Evolutionary conservation across 768 basidiomycete genomes (phyloP).

Genomic region (Mycena epipterygia): DNA sequence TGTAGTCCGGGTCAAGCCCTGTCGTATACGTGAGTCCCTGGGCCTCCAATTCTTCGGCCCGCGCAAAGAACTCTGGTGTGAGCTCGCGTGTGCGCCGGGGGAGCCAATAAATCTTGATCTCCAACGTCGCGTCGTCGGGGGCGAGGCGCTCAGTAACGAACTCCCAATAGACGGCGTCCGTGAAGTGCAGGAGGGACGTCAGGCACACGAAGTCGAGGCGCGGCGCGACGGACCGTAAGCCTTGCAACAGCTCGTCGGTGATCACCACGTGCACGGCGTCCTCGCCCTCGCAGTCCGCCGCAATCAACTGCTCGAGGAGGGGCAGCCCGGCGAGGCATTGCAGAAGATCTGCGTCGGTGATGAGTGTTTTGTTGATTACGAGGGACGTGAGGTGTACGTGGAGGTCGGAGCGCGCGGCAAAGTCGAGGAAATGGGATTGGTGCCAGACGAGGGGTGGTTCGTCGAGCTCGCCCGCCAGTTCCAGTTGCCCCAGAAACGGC

Average conservation of each 20-base stretch:
- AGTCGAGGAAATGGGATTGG: background rate
- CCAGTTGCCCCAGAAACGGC: background rate
- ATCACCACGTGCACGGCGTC: background rate
- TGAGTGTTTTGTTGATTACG: background rate
- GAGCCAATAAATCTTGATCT: conserved; percentile 18
- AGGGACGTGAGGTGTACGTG: background rate
- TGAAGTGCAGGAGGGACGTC: conserved; percentile 1
- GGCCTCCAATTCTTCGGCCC: background rate
- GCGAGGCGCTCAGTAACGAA: background rate
- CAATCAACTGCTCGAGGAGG: background rate
- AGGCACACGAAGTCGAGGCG: conserved; percentile 10
- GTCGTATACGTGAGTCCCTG: background rate
- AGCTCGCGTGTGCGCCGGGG: background rate
- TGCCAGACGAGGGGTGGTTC: background rate
- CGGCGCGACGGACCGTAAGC: background rate
- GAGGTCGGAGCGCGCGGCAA: conserved; percentile 9
- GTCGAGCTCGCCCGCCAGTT: background rate
- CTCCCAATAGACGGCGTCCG: conserved; percentile 9
- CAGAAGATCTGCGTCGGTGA: background rate
- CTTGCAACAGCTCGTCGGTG: conserved; percentile 1
- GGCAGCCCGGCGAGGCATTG: conserved; percentile 7
- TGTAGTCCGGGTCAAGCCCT: background rate
- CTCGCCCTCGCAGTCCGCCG: background rate
- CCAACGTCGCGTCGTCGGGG: background rate
- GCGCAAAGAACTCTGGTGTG: background rate